These are phyloP conservation scores for Gleditsia sinensis DNA, from an alignment of 306 rosid genomes.

Conservation along the genomic window DNA sequence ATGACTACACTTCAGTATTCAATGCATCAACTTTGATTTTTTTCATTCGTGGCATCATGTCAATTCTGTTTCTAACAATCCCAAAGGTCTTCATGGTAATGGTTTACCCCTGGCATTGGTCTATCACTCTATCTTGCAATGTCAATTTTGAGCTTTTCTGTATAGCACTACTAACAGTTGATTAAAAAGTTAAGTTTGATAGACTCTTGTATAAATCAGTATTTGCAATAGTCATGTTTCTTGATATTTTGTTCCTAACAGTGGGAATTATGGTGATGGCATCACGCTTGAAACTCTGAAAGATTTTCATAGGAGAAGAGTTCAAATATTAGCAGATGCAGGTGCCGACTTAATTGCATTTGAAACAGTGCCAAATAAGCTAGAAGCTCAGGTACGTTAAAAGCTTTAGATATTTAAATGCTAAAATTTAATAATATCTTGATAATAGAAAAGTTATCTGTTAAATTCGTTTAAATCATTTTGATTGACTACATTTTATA, in stretches of 20 bases:
- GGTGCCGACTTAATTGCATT: conserved; percentile 61
- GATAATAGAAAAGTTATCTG: background rate
- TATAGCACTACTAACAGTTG: background rate
- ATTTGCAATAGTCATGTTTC: background rate
- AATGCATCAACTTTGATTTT: conserved; percentile 16
- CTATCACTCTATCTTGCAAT: conserved; percentile 17
- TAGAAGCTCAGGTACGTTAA: conserved; percentile 60
- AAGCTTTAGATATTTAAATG: conserved; percentile 22
- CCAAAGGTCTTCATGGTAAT: conserved; percentile 12
- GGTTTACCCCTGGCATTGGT: background rate
- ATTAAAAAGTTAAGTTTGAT: conserved; percentile 1
- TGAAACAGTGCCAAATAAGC: conserved; percentile 62
- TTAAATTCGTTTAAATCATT: background rate
- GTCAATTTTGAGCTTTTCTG: conserved; percentile 1
- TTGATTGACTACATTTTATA: background rate
- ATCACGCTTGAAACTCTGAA: conserved; percentile 43
- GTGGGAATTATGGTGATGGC: conserved; percentile 59
- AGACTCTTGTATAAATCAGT: conserved; percentile 1
- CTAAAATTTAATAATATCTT: conserved; percentile 14
- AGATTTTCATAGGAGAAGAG: conserved; percentile 62
- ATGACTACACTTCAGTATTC: conserved; percentile 9
- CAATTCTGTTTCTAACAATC: conserved; percentile 20
- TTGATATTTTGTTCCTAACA: conserved; percentile 31
- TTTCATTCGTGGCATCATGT: conserved; percentile 3
- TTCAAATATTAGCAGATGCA: conserved; percentile 59